Evolutionary conservation across 345 rosid species (phyloP), one percentile per base, ranked within the genome.

Genomic region (Eucalyptus microcorys): DNA sequence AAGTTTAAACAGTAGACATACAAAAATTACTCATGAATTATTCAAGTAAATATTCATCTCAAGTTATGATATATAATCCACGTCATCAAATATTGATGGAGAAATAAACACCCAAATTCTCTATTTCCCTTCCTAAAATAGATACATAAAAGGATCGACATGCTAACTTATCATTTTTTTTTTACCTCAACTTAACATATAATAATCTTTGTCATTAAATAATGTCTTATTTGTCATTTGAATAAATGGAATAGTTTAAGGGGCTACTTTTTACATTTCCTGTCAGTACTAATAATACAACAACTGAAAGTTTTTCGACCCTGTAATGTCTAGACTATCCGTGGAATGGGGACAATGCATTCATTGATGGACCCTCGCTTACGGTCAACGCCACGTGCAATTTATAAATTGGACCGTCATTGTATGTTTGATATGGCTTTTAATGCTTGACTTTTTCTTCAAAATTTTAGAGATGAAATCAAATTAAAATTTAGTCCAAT

Each of bases 1-100:
- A 3, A 52, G 57, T 52, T 2, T 52, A 52, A 52, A 52, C 0
- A 21, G 0, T 52, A 52, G 57, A 52, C 24, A 52, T 3, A 52
- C 19, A 52, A 52, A 52, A 52, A 19, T 7, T 19, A 3, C 57
- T 52, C 57, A 7, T 19, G 24, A 52, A 52, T 52, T 52, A 52
- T 30, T 27, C 14, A 30, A 61, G 17, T 61, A 61, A 61, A 61
- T 61, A 61, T 30, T 30, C 5, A 3, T 61, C 37, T 27, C 34
- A 61, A 61, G 14, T 61, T 27, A 61, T 30, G 17, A 61, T 14
- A 64, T 64, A 30, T 27, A 27, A 59, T 59, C 11, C 66, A 59
- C 1, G 3, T 5, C 66, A 59, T 64, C 16, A 30, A 64, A 64
- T 64, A n/a, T 0, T 7, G 19, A n/a, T 64, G 9, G 37, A n/a